phyloP scores from a whole-genome alignment of 169 alveolate genomes.

The Eimeria necatrix region DNA sequence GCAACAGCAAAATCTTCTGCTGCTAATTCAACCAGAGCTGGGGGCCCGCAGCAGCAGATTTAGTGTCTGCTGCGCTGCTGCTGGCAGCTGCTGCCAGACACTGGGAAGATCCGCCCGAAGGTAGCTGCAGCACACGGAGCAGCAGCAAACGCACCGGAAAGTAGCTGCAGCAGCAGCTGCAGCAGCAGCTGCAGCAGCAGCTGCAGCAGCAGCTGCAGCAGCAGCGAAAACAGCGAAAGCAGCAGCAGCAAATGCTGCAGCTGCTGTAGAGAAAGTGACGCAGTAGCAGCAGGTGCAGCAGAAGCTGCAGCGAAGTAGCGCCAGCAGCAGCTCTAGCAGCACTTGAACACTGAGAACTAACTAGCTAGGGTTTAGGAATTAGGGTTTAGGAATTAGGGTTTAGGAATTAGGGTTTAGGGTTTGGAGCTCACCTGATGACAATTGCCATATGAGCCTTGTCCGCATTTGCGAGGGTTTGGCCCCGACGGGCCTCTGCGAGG shows the following conservation, averaged over 20 bases:
- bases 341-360: too few relatives aligned
- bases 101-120: neutral
- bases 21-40: neutral
- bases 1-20: neutral
- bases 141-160: neutral
- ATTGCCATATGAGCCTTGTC: neutral
- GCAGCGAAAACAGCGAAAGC: too few relatives aligned
- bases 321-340: neutral
- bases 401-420: constrained; percentile 21
- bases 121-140: constrained; percentile 13
- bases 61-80: constrained; percentile 4
- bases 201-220: too few relatives aligned
- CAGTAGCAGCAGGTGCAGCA: too few relatives aligned
- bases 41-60: constrained; percentile 9
- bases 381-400: too few relatives aligned
- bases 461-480: neutral
- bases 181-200: too few relatives aligned
- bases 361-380: too few relatives aligned
- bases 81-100: neutral
- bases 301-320: neutral
- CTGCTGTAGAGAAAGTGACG: too few relatives aligned
- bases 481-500: neutral
- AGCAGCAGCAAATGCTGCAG: constrained; percentile 2
- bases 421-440: constrained; percentile 10
- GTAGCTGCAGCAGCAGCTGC: neutral